Evolutionary conservation across 306 rosid genomes (phyloP).

Genomic region (Prunus kanzakura): DNA sequence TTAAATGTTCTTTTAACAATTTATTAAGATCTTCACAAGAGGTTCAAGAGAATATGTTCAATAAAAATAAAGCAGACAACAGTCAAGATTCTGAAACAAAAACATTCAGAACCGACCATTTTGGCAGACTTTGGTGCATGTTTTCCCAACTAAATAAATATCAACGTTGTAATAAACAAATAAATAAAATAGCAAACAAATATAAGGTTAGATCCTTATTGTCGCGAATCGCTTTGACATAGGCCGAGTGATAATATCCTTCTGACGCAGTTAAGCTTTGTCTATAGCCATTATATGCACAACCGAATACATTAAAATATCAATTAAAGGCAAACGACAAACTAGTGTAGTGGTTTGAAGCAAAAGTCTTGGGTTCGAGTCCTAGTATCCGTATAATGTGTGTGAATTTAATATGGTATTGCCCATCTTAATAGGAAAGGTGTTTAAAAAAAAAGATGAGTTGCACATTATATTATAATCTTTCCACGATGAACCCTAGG

Average conservation of each 20-base stretch:
- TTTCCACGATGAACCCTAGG: no score
- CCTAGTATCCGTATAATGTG: no score
- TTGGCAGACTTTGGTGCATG: constrained; percentile 22
- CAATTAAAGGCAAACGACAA: background rate
- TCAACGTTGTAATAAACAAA: background rate
- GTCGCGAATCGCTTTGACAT: constrained; percentile 8
- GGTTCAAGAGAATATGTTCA: no score
- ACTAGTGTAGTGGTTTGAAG: no score
- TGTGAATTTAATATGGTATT: no score
- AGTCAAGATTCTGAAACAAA: constrained; percentile 4
- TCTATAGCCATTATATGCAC: constrained; percentile 12
- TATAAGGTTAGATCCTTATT: background rate
- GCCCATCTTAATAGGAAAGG: no score
- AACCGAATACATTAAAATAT: background rate
- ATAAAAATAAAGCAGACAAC: no score
- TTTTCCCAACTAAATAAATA: constrained; percentile 3
- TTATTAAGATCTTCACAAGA: background rate
- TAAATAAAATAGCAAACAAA: background rate
- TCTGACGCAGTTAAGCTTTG: constrained; percentile 24
- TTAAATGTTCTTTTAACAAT: background rate
- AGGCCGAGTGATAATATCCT: constrained; percentile 8
- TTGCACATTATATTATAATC: no score
- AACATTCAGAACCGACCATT: constrained; percentile 22
- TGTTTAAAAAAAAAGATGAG: no score
- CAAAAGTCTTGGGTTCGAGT: no score